Evolutionary conservation across 2,329 filamentous ascomycete species (phyloP).

Genomic region (Paraphaeosphaeria minitans): DNA sequence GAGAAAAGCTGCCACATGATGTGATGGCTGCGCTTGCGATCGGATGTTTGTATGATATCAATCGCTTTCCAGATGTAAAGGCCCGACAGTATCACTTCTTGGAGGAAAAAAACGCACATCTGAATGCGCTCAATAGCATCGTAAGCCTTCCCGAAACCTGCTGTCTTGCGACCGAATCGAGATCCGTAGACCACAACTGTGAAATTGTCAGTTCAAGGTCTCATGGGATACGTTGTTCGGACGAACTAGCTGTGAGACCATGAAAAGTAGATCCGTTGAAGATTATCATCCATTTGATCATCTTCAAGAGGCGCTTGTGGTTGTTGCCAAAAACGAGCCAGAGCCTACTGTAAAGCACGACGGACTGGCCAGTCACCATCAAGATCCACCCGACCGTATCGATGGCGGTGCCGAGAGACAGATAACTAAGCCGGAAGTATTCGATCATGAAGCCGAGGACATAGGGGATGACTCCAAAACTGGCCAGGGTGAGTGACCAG

Average conservation of each 20-base stretch:
- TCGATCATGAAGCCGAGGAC: slow-evolving; percentile 53
- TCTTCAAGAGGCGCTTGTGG: slow-evolving; percentile 48
- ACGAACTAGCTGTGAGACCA: slow-evolving; percentile 47
- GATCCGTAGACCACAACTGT: slow-evolving; percentile 58
- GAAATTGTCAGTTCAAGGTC: slow-evolving; percentile 5
- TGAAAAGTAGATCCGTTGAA: slow-evolving; percentile 58
- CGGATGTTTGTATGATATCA: slow-evolving; percentile 49
- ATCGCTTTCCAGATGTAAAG: slow-evolving; percentile 56
- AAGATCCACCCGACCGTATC: slow-evolving; percentile 58
- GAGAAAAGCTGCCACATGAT: slow-evolving; percentile 44
- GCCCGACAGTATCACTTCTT: slow-evolving; percentile 41
- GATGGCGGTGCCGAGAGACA: slow-evolving; percentile 45
- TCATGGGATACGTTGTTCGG: neutral
- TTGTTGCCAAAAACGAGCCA: slow-evolving; percentile 61
- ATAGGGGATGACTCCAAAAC: slow-evolving; percentile 52
- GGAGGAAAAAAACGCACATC: slow-evolving; percentile 46
- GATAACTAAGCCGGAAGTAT: slow-evolving; percentile 20
- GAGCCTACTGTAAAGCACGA: slow-evolving; percentile 66
- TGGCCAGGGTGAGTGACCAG: slow-evolving; percentile 51
- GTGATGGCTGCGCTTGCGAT: slow-evolving; percentile 23
- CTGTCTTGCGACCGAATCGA: slow-evolving; percentile 53
- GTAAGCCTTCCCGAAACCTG: slow-evolving; percentile 36
- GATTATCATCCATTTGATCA: slow-evolving; percentile 61
- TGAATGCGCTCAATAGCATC: slow-evolving; percentile 47
- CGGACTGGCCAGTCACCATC: slow-evolving; percentile 65